Evolutionary conservation across 495 filamentous ascomycete species (phyloP).

Genomic region (Hypoxylon cercidicola): DNA sequence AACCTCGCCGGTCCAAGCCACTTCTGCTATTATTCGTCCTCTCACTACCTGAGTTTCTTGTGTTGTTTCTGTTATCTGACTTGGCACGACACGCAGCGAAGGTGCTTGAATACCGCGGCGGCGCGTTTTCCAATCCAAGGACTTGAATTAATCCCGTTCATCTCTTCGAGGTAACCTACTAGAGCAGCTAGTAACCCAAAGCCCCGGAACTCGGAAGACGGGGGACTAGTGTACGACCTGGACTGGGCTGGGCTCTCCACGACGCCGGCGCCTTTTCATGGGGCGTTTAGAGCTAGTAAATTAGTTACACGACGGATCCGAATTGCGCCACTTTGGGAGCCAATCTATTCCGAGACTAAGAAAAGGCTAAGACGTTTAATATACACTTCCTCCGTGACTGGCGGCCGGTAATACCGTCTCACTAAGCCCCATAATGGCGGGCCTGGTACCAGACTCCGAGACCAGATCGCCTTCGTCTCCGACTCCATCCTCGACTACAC

Average conservation of each 20-base stretch:
- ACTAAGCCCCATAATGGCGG: constrained; percentile 29
- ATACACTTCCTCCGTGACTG: no score
- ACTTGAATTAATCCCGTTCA: neutral
- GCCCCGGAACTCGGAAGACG: constrained; percentile 7
- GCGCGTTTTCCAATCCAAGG: neutral
- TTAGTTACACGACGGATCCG: constrained; percentile 28
- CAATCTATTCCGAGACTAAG: constrained; percentile 11
- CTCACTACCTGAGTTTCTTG: neutral
- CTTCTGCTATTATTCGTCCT: constrained; percentile 10
- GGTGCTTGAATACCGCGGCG: constrained; percentile 5
- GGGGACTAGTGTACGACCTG: constrained; percentile 10
- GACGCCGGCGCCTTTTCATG: constrained; percentile 3
- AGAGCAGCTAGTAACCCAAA: neutral
- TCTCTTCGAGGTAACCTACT: neutral
- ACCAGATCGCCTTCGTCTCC: constrained; percentile 21
- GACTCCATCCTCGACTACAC: constrained; percentile 29
- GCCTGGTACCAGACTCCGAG: constrained; percentile 22
- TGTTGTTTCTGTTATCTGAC: neutral
- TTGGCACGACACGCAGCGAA: constrained; percentile 3
- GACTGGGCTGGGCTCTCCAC: constrained; percentile 2
- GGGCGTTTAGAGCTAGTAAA: constrained; percentile 16
- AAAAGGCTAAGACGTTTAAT: constrained; percentile 10
- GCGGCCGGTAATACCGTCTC: constrained; percentile 12
- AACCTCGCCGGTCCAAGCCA: constrained; percentile 17
- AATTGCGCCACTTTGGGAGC: constrained; percentile 25